These are phyloP conservation scores for Podaxis sp. DNA, from an alignment of 768 basidiomycete species.

Conservation along the genomic window DNA sequence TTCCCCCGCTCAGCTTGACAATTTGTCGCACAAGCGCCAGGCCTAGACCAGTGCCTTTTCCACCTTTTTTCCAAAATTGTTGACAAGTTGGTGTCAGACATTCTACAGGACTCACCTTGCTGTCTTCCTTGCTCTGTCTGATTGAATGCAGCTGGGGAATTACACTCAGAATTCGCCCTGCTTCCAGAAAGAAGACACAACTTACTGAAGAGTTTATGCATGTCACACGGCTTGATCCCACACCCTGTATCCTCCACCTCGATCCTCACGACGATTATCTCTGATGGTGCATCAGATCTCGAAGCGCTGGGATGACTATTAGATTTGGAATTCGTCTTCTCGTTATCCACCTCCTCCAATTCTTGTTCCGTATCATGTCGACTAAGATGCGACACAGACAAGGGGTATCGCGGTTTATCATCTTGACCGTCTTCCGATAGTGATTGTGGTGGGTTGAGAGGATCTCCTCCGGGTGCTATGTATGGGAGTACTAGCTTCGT, in stretches of 20 bases:
- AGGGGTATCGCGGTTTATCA: not conserved
- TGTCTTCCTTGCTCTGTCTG: constrained; percentile 74
- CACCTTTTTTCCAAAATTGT: constrained; percentile 27
- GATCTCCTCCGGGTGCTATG: constrained; percentile 17
- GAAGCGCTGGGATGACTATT: not conserved
- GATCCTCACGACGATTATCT: constrained; percentile 77
- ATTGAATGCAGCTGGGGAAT: constrained; percentile 58
- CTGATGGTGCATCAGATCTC: constrained; percentile 23
- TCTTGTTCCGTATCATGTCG: constrained; percentile 9
- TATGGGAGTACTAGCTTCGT: constrained; percentile 52
- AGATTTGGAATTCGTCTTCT: constrained; percentile 20
- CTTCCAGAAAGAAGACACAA: constrained; percentile 4
- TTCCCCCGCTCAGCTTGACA: constrained; percentile 69
- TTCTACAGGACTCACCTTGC: constrained; percentile 38
- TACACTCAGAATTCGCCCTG: not conserved
- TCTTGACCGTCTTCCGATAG: constrained; percentile 1
- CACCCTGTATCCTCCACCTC: constrained; percentile 75
- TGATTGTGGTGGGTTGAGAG: constrained; percentile 12
- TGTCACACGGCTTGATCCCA: constrained; percentile 51
- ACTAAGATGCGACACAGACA: constrained; percentile 6
- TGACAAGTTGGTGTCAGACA: not conserved
- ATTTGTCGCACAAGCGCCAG: constrained; percentile 76
- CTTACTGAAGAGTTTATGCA: constrained; percentile 71
- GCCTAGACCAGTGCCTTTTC: constrained; percentile 71
- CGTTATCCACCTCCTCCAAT: constrained; percentile 14